Base-by-base conservation (phyloP, 2,329 filamentous ascomycete genomes). In the Hypoxylon sp. region DNA sequence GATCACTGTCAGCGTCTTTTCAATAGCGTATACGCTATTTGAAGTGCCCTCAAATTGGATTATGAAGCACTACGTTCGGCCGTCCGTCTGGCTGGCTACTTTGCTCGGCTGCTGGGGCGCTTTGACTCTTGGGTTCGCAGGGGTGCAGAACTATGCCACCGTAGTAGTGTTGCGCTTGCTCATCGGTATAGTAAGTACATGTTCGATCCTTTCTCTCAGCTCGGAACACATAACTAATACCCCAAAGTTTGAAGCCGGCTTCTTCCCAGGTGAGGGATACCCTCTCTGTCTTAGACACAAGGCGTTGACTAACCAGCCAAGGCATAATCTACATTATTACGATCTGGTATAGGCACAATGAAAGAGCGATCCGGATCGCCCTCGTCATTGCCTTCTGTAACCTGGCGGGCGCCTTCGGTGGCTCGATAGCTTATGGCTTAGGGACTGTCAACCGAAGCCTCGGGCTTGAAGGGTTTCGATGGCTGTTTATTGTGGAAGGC, bases 331-430 rank as follows among this genome's bases (percentile, higher is more conserved):
- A 76, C 49, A 31, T 75, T 14, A 75, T 75, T 30, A 73, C 74
- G 1, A 74, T 75, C 22, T 76, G 74, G 73, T 76, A 75, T 56
- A 67, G 65, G 6, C 71, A 75, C 40, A 63, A 75, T 8, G 72
- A 73, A 22, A 55, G 73, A 61, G 57, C 71, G 0, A 57, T 75
- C 14, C 64, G 72, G 54, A 75, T 75, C 27, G 89, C 90, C 1
- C 86, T 91, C 30, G 91, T 92, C 80, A 92, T 92, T 79, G 90
- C 89, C 1, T 90, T 90, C 0, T 90, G 90, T 0, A 90, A 90
- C 0, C 80, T 92, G 0, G 89, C 90, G 0, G 90, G 90, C 1
- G 90, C 86, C 0, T 90, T 90, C 66, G 88, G 88, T 74, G 88
- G 88, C 10, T 80, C 89, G 2, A 82, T 90, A 3, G 88, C 87